A percentile compares a stretch with the other conserved stretches of the same genome.
Evolutionary conservation across 768 basidiomycete genomes (phyloP).

Genomic region (Trametes sanguinea): DNA sequence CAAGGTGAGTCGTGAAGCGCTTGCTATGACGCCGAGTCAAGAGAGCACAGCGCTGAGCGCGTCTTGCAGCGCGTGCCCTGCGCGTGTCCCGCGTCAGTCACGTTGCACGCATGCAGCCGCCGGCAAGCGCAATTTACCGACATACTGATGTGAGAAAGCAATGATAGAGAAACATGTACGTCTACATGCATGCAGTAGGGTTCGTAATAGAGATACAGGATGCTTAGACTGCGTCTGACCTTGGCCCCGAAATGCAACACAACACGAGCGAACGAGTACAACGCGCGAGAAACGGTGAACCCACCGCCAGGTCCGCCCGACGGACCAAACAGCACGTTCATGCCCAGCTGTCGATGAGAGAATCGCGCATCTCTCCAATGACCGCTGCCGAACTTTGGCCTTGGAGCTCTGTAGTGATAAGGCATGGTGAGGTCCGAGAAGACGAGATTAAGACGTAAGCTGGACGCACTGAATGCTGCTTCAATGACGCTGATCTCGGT

Average conservation of each 20-base stretch:
- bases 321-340: constrained; percentile 36
- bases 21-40: background rate
- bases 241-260: constrained; percentile 15
- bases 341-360: constrained; percentile 82
- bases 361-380: constrained; percentile 62
- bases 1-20: no score
- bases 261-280: constrained; percentile 18
- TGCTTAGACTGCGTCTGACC: constrained; percentile 17
- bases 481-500: constrained; percentile 99
- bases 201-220: constrained; percentile 19
- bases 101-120: background rate
- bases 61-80: constrained; percentile 13
- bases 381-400: constrained; percentile 56
- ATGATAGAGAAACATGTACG: background rate
- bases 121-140: background rate
- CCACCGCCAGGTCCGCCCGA: background rate
- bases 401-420: constrained; percentile 47
- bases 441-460: constrained; percentile 8
- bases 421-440: constrained; percentile 7
- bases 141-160: background rate
- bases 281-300: constrained; percentile 1
- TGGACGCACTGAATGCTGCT: constrained; percentile 87
- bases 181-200: constrained; percentile 8
- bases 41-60: constrained; percentile 6
- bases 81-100: constrained; percentile 20